Evolutionary conservation across 805 yeast genomes (phyloP), one percentile per base, ranked within the genome.

Genomic region (Candida germanica): DNA sequence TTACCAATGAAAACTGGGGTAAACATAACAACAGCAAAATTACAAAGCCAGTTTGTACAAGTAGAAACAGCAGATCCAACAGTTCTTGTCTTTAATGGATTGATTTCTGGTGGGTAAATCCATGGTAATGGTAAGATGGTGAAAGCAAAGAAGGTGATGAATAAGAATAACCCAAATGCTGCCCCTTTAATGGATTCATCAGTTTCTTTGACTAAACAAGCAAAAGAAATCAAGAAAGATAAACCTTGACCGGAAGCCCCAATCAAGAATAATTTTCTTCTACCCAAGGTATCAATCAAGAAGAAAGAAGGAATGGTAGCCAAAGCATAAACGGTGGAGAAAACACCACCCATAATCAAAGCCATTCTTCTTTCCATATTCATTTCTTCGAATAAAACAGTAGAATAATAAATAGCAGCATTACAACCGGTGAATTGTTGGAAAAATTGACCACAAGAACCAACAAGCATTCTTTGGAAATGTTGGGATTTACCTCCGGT

Each of bases 361-460:
- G 84, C 63, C 50, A 77, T 59, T 53, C 75, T 69, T 57, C 77
- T 66, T 24, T 60, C 60, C 44, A 73, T 59, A 37, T 70, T 70
- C 48, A 79, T 71, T 42, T 66, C 71, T 39, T 75, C 75, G 59
- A 88, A 87, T 59, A 87, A 84, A 47, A 80, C 73, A 16, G 91
- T 87, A 15, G 96, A 95, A 56, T 83, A 89, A 63, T 89, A 89
- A 54, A 89, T 87, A 42, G 87, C 85, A 54, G 88, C 87, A 65
- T 88, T 88, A 49, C 87, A 81, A 40, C 97, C 97, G 11, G 95
- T 80, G 53, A 87, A 79, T 64, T 89, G 98, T 63, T 91, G 97
- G 54, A 87, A 69, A 13, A 86, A 80, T 61, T 87, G 95, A 21
- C 84, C 50, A 2, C 71, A 61, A 39, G 80, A 71, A 41, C 94